These are phyloP conservation scores for Suillus paluster DNA, from an alignment of 768 basidiomycete genomes.

Conservation along the genomic window DNA sequence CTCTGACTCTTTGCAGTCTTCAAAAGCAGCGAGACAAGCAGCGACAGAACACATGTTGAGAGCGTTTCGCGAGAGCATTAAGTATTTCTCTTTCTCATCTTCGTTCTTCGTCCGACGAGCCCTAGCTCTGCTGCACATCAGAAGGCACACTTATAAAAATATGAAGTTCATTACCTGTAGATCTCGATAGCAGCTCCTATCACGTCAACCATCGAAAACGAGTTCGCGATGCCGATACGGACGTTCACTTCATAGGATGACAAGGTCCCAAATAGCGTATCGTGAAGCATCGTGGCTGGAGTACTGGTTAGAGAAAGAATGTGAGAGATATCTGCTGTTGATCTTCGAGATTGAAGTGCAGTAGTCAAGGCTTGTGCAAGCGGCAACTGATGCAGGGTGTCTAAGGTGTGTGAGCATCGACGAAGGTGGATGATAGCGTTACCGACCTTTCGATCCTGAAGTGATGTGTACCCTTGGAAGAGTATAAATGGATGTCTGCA, in stretches of 20 bases:
- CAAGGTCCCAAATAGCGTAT: conserved; percentile 52
- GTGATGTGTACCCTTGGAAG: conserved; percentile 43
- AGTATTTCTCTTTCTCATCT: conserved; percentile 45
- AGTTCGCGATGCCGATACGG: conserved; percentile 42
- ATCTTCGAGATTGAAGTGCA: conserved; percentile 54
- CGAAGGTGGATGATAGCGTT: background rate
- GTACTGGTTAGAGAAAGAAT: conserved; percentile 49
- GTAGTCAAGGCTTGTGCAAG: conserved; percentile 31
- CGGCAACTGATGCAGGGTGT: conserved; percentile 31
- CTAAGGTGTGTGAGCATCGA: conserved; percentile 30
- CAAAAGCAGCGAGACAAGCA: conserved; percentile 66
- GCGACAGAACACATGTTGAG: conserved; percentile 69
- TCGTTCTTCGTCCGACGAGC: conserved; percentile 30
- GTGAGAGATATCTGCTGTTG: conserved; percentile 66
- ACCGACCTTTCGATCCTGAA: conserved; percentile 22
- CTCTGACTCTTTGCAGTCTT: conserved; percentile 64
- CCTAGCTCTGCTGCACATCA: conserved; percentile 34
- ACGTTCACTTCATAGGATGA: conserved; percentile 47
- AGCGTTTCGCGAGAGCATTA: conserved; percentile 59
- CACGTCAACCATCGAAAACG: conserved; percentile 50
- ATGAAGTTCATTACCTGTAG: conserved; percentile 32
- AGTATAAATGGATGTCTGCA: conserved; percentile 46
- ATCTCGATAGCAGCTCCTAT: conserved; percentile 51
- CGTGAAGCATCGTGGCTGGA: conserved; percentile 46
- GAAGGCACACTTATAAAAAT: conserved; percentile 5